Conservation (phyloP, 495 filamentous ascomycete species). For the Podospora pseudocomata region DNA sequence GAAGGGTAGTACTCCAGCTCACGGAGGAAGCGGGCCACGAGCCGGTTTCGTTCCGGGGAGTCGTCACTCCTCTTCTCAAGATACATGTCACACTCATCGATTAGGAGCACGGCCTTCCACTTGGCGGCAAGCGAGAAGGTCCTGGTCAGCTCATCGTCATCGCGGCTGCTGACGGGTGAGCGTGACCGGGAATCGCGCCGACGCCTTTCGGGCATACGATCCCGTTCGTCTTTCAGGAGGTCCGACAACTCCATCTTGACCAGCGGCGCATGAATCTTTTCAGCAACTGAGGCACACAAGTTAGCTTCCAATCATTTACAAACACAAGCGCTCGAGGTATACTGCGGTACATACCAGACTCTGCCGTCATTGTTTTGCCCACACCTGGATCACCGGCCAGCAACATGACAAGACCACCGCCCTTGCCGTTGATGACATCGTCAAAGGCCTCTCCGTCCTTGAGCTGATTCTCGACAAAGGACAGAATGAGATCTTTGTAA, state of each 20-base stretch:
- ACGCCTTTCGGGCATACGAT: not conserved
- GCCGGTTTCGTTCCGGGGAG: constrained; percentile 37
- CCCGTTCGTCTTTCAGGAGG: constrained; percentile 4
- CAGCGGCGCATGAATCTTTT: constrained; percentile 24
- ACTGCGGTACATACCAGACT: constrained; percentile 21
- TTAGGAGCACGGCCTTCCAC: constrained; percentile 39
- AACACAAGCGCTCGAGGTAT: not conserved
- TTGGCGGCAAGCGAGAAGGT: constrained; percentile 23
- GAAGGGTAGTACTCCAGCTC: constrained; percentile 49
- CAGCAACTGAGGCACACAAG: constrained; percentile 12
- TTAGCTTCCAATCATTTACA: not conserved
- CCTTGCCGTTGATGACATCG: constrained; percentile 47
- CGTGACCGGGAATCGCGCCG: not conserved
- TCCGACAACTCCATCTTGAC: constrained; percentile 26
- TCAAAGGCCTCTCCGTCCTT: constrained; percentile 30
- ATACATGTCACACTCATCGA: constrained; percentile 38
- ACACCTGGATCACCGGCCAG: not conserved
- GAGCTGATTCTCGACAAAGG: constrained; percentile 40
- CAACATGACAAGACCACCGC: constrained; percentile 17
- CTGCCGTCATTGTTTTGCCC: constrained; percentile 57
- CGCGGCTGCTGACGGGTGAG: not conserved
- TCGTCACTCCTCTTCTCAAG: constrained; percentile 27
- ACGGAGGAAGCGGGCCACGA: constrained; percentile 49
- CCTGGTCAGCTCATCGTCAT: not conserved
- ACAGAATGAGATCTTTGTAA: constrained; percentile 47